Percentiles rank a stretch among this genome's conserved stretches.
Evolutionary conservation across 2,329 filamentous ascomycete genomes (phyloP).

Genomic region (Westerdykella aurantiaca): DNA sequence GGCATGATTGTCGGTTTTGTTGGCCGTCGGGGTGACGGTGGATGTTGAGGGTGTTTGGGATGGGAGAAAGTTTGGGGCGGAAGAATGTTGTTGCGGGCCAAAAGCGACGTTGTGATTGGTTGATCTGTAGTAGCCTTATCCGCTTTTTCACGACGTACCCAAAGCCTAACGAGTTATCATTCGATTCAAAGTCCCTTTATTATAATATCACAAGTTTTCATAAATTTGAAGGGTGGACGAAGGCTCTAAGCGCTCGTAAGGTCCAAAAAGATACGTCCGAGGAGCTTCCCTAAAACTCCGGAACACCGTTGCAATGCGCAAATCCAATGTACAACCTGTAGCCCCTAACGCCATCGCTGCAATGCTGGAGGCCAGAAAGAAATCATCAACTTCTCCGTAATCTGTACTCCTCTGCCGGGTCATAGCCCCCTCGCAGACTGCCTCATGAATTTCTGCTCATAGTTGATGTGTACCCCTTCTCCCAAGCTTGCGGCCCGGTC

Average conservation of each 20-base stretch:
- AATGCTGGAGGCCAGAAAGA: neutral
- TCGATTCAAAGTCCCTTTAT: too few relatives aligned
- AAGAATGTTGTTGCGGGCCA: constrained; percentile 18
- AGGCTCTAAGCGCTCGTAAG: too few relatives aligned
- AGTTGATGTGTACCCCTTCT: constrained; percentile 50
- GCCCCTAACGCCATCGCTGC: neutral
- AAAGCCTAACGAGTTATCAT: too few relatives aligned
- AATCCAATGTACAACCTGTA: neutral
- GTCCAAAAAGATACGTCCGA: too few relatives aligned
- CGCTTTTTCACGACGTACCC: too few relatives aligned
- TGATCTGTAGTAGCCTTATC: neutral
- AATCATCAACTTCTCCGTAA: neutral
- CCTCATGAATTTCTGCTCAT: constrained; percentile 55
- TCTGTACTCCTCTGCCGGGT: neutral
- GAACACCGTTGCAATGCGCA: neutral
- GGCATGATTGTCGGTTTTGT: constrained; percentile 9
- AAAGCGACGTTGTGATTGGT: neutral
- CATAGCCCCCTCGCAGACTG: constrained; percentile 33
- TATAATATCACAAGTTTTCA: too few relatives aligned
- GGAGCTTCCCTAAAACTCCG: too few relatives aligned
- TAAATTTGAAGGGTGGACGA: too few relatives aligned
- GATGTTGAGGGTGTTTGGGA: constrained; percentile 4
- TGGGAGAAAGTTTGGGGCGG: constrained; percentile 16
- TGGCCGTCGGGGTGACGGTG: constrained; percentile 4
- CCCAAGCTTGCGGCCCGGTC: constrained; percentile 27